Percentiles rank a stretch among this genome's conserved stretches.
phyloP scores from a whole-genome alignment of 371 early-diverging fungal species.

The Nosema granulosis region DNA sequence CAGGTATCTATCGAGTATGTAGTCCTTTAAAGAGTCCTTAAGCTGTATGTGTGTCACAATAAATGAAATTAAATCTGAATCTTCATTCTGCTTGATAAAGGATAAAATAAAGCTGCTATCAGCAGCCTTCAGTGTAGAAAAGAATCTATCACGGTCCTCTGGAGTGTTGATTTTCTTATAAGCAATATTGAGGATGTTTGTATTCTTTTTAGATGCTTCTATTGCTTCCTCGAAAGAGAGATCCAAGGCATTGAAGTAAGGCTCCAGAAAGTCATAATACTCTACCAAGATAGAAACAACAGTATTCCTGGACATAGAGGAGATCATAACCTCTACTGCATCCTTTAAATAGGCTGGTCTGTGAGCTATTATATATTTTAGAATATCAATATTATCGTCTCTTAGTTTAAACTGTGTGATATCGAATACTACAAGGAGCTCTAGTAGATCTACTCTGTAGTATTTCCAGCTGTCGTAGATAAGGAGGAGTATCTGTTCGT shows the following conservation, averaged over 20 bases:
- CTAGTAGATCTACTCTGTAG: constrained; percentile 18
- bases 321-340: constrained; percentile 11
- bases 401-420: constrained; percentile 7
- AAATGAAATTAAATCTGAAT: constrained; percentile 7
- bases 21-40: constrained; percentile 14
- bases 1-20: constrained; percentile 10
- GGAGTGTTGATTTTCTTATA: not conserved
- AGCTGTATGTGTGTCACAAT: constrained; percentile 24
- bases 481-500: not conserved
- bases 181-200: not conserved
- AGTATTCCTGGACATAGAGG: constrained; percentile 8
- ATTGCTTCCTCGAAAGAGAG: constrained; percentile 27
- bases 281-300: constrained; percentile 9
- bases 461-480: constrained; percentile 28
- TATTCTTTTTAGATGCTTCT: constrained; percentile 2
- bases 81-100: not conserved
- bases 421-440: constrained; percentile 1
- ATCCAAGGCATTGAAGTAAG: constrained; percentile 9
- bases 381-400: constrained; percentile 24
- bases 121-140: constrained; percentile 9
- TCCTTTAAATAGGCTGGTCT: constrained; percentile 18
- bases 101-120: constrained; percentile 19
- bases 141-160: constrained; percentile 6
- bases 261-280: constrained; percentile 14
- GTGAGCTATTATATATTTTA: constrained; percentile 15